Evolutionary conservation across 2,329 filamentous ascomycete species (phyloP).

Genomic region (Verticillium nonalfalfae): DNA sequence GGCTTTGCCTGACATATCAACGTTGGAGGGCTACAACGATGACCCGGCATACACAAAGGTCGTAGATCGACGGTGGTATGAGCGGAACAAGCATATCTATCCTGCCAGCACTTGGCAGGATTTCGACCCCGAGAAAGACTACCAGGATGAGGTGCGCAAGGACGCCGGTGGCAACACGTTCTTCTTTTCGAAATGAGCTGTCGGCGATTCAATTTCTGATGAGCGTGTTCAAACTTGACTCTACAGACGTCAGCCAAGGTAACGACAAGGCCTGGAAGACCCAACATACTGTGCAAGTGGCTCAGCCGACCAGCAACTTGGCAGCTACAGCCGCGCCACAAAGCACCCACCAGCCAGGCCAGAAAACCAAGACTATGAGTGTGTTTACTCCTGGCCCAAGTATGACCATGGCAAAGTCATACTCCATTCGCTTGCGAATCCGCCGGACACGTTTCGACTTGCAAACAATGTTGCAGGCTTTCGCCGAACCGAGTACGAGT

Average conservation of each 20-base stretch:
- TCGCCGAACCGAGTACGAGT: constrained; percentile 7
- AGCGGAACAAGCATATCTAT: constrained; percentile 96
- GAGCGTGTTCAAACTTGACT: not conserved
- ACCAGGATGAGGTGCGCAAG: constrained; percentile 68
- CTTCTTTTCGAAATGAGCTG: constrained; percentile 59
- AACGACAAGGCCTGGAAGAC: not conserved
- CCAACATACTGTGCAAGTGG: not conserved
- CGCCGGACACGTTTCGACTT: constrained; percentile 25
- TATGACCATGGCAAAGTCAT: constrained; percentile 44
- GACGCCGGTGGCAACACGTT: constrained; percentile 89
- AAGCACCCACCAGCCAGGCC: constrained; percentile 50
- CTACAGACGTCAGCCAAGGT: not conserved
- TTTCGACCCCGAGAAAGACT: constrained; percentile 86
- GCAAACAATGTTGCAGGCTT: constrained; percentile 25
- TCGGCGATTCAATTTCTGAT: not conserved
- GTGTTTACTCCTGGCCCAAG: constrained; percentile 43
- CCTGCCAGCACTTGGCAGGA: constrained; percentile 94
- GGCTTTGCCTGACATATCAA: constrained; percentile 38
- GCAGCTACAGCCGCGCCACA: constrained; percentile 24
- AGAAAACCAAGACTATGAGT: constrained; percentile 45
- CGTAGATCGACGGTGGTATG: constrained; percentile 94
- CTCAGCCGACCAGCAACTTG: constrained; percentile 27
- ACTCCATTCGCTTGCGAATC: constrained; percentile 40
- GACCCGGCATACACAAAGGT: constrained; percentile 85
- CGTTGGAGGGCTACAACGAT: constrained; percentile 68